Percentiles rank a stretch among this genome's conserved stretches.
phyloP scores from a whole-genome alignment of 495 filamentous ascomycete genomes.

The Ascobolus immersus region DNA sequence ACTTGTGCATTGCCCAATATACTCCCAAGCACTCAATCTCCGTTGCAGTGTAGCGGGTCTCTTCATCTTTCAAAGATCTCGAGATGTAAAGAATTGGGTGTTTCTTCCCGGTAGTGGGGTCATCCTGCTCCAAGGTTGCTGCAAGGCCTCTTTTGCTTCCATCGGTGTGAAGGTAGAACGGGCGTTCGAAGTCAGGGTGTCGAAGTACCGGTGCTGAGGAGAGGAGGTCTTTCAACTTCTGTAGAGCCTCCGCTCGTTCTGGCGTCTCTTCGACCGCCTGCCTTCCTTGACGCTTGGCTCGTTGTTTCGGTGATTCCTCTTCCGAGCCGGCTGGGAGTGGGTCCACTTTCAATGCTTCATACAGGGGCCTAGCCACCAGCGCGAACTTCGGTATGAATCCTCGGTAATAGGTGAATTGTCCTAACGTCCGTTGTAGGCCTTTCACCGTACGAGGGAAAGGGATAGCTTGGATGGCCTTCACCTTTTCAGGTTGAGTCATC shows the following conservation, averaged over 20 bases:
- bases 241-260: not conserved
- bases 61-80: not conserved
- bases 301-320: not conserved
- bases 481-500: not conserved
- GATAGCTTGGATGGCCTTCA: not conserved
- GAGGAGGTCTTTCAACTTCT: not conserved
- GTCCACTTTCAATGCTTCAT: not conserved
- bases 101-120: not conserved
- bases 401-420: constrained; percentile 2
- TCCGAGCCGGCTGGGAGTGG: not conserved
- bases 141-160: not conserved
- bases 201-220: not conserved
- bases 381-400: constrained; percentile 4
- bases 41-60: not conserved
- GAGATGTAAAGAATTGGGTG: not conserved
- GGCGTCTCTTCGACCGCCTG: not conserved
- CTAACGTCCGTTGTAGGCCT: not conserved
- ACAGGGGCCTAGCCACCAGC: not conserved
- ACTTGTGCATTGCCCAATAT: not conserved
- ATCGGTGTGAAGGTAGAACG: not conserved
- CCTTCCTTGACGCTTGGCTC: not conserved
- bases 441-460: not conserved
- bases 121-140: not conserved
- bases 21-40: not conserved
- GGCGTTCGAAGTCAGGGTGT: not conserved